Conservation (phyloP, 1,284 basidiomycete species). For the Pulveroboletus sp. region DNA sequence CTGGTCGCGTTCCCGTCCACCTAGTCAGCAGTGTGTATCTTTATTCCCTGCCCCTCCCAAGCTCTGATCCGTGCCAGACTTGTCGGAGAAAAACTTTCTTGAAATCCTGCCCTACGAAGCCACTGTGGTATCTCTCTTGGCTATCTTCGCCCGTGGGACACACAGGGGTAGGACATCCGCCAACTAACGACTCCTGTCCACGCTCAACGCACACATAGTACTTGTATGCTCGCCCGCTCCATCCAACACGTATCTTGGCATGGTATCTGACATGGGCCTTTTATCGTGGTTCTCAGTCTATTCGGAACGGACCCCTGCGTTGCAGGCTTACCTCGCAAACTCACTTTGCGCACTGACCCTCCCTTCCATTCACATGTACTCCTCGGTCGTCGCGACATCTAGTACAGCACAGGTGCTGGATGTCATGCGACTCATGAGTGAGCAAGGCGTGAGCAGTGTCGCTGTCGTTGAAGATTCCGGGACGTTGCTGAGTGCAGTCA, state of each 20-base stretch:
- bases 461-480: slow-evolving; percentile 65
- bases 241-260: slow-evolving; percentile 49
- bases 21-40: slow-evolving; percentile 70
- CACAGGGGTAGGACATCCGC: slow-evolving; percentile 56
- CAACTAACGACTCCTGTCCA: not conserved
- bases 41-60: not conserved
- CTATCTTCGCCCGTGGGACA: slow-evolving; percentile 64
- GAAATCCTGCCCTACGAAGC: slow-evolving; percentile 62
- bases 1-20: slow-evolving; percentile 67
- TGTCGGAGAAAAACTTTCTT: slow-evolving; percentile 80
- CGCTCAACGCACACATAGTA: slow-evolving; percentile 39
- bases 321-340: slow-evolving; percentile 56
- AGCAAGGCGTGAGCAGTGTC: slow-evolving; percentile 75
- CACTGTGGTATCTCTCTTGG: slow-evolving; percentile 60
- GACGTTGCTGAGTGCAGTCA: slow-evolving; percentile 67
- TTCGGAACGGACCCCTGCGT: slow-evolving; percentile 47
- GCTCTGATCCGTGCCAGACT: slow-evolving; percentile 45
- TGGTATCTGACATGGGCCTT: slow-evolving; percentile 62
- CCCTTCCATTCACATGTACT: slow-evolving; percentile 63
- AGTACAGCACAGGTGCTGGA: slow-evolving; percentile 63
- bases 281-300: slow-evolving; percentile 63
- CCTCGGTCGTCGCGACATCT: slow-evolving; percentile 58
- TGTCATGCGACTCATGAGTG: slow-evolving; percentile 79
- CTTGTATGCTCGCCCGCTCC: slow-evolving; percentile 47
- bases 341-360: slow-evolving; percentile 58